A percentile compares a stretch with the other conserved stretches of the same genome.
These are phyloP conservation scores for Penicillium sp. DNA, from an alignment of 2,329 filamentous ascomycete genomes.

Conservation along the genomic window DNA sequence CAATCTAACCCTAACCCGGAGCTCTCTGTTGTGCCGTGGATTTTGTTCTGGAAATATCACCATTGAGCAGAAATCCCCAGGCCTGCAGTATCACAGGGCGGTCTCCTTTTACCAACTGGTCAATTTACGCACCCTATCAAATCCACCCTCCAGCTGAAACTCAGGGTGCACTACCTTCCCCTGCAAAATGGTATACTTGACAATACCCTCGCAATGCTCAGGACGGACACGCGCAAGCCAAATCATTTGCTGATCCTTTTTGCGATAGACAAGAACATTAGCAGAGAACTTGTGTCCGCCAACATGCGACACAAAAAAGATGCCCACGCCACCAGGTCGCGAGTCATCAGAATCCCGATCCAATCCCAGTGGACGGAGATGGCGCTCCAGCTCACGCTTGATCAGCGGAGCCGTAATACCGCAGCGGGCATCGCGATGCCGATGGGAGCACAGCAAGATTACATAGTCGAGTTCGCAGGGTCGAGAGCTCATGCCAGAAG, in stretches of 20 bases:
- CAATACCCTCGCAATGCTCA: slow-evolving; percentile 82
- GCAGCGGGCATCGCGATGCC: slow-evolving; percentile 83
- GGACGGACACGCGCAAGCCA: slow-evolving; percentile 85
- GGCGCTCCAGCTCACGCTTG: slow-evolving; percentile 74
- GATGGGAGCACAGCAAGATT: slow-evolving; percentile 84
- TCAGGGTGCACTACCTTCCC: slow-evolving; percentile 88
- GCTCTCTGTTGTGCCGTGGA: too few relatives aligned
- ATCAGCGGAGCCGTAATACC: slow-evolving; percentile 83
- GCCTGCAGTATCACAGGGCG: not conserved
- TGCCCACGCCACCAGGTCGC: slow-evolving; percentile 76
- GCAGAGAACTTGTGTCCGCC: slow-evolving; percentile 92
- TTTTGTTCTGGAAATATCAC: not conserved
- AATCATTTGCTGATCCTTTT: slow-evolving; percentile 52
- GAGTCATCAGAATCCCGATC: slow-evolving; percentile 79
- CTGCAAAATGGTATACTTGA: slow-evolving; percentile 78
- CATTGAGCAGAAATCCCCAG: not conserved
- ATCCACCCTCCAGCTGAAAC: slow-evolving; percentile 75
- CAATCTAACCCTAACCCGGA: too few relatives aligned
- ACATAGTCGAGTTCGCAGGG: slow-evolving; percentile 75
- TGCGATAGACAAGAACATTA: slow-evolving; percentile 82
- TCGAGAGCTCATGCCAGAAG: slow-evolving; percentile 44
- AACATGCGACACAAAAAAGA: slow-evolving; percentile 89
- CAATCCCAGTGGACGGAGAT: slow-evolving; percentile 73
- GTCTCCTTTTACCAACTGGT: slow-evolving; percentile 53
- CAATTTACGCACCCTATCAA: slow-evolving; percentile 69